Evolutionary conservation across 2,329 filamentous ascomycete species (phyloP).

Genomic region (Pleomassaria siparia): DNA sequence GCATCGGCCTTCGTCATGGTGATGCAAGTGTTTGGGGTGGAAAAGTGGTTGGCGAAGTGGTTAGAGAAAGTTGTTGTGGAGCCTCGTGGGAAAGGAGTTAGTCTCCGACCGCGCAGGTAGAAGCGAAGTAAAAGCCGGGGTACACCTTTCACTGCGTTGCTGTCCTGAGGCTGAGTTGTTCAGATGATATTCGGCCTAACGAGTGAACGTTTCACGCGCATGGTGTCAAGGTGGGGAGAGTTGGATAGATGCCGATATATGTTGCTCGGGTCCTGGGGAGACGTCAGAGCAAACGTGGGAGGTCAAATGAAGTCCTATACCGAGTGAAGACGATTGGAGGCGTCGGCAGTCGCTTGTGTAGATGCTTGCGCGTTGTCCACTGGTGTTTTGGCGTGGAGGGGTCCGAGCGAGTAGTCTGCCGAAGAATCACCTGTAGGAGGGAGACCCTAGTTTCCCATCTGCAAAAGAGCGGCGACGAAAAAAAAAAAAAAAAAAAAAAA

Average conservation of each 20-base stretch:
- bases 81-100: constrained; percentile 3
- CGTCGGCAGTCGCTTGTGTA: constrained; percentile 1
- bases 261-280: constrained; percentile 5
- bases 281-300: constrained; percentile 22
- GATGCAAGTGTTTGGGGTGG: constrained; percentile 23
- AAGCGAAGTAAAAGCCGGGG: background rate
- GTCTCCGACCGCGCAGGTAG: background rate
- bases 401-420: background rate
- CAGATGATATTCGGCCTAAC: constrained; percentile 32
- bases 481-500: too few species aligned
- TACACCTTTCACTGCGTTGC: constrained; percentile 1
- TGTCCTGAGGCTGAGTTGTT: constrained; percentile 33
- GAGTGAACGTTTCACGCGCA: constrained; percentile 26
- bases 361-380: background rate
- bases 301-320: constrained; percentile 11
- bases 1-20: constrained; percentile 70
- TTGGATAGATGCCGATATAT: background rate
- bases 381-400: constrained; percentile 2
- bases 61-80: background rate
- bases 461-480: constrained; percentile 5
- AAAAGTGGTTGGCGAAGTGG: background rate
- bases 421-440: too few species aligned
- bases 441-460: constrained; percentile 3
- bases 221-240: constrained; percentile 13
- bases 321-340: constrained; percentile 17